Base-by-base conservation (phyloP, 805 yeast species). In the Metschnikowia lachancei region DNA sequence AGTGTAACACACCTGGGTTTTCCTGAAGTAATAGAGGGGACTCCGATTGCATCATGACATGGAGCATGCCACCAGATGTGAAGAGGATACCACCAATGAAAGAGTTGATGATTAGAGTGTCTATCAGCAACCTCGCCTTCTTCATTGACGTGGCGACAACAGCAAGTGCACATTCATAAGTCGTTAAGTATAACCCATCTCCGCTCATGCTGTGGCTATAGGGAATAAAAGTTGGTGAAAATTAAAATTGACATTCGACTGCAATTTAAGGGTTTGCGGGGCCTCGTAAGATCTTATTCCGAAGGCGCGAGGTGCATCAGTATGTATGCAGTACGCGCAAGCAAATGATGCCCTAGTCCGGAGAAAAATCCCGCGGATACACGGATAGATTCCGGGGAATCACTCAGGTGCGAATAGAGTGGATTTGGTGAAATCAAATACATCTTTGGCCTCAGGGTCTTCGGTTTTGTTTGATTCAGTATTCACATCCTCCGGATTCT, bases 101-200 rank as follows among this genome's bases (percentile, higher is more conserved):
- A 0, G 90, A 80, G 59, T 85, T 85, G 17, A 85, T 57, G 0
- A 80, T 53, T n/a, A 87, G 60, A 1, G 82, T 74, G 47, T 82
- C 83, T 4, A 81, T 54, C 52, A 80, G 74, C 24, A 85, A 72
- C 62, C 95, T 73, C 3, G 91, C 77, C 58, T 87, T 87, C 63
- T 87, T 87, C 94, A 86, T 86, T 2, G 89, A 74, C 0, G 94
- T 87, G 8, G 95, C 95, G 16, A 86, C 92, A 34, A 85, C 84
- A 0, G 95, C 94, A 41, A 87, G 64, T 0, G 94, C 94, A 2
- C 92, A 82, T 57, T 87, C 95, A 65, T 86, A 82, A 6, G 92
- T 87, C 3, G 89, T 80, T 41, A 85, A 74, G 57, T 85, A 87
- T 54, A 73, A 43, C 17, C 61, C 54, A 19, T 65, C 69, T 36